Conservation (phyloP, 352 stramenopile genomes). For the Elongisporangium undulatum region DNA sequence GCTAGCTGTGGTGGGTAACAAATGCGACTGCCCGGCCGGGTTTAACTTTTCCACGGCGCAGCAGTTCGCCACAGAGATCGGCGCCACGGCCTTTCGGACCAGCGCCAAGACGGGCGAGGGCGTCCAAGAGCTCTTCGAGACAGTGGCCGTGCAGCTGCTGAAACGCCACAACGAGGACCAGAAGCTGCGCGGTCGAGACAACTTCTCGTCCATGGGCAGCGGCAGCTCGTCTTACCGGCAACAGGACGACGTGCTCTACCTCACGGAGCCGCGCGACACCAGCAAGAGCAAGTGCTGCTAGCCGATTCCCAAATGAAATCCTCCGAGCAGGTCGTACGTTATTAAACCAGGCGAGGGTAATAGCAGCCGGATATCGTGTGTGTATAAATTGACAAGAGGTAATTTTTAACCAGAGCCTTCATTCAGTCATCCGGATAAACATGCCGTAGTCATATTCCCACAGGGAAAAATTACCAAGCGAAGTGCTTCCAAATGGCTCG, state of each 20-base stretch:
- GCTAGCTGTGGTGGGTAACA: constrained; percentile 81
- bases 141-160: constrained; percentile 61
- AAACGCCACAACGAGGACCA: constrained; percentile 73
- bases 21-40: constrained; percentile 57
- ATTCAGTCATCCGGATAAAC: not conserved
- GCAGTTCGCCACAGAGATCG: constrained; percentile 73
- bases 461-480: too few species aligned
- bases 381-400: not conserved
- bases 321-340: not conserved
- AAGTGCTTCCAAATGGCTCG: not conserved
- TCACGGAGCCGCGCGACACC: constrained; percentile 20
- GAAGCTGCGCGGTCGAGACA: constrained; percentile 37
- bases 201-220: constrained; percentile 23
- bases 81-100: constrained; percentile 76
- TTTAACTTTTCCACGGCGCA: constrained; percentile 74
- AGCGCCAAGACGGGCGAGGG: constrained; percentile 81
- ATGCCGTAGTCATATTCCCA: too few species aligned
- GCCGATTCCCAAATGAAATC: not conserved
- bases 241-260: constrained; percentile 32
- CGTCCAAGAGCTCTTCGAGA: constrained; percentile 72
- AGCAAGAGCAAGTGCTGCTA: constrained; percentile 36
- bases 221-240: constrained; percentile 19
- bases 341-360: not conserved
- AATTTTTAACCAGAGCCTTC: not conserved
- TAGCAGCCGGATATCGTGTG: not conserved